Percentiles rank a stretch among this genome's conserved stretches.
phyloP scores from a whole-genome alignment of 805 yeast species.

The Yarrowia phangngaensis region DNA sequence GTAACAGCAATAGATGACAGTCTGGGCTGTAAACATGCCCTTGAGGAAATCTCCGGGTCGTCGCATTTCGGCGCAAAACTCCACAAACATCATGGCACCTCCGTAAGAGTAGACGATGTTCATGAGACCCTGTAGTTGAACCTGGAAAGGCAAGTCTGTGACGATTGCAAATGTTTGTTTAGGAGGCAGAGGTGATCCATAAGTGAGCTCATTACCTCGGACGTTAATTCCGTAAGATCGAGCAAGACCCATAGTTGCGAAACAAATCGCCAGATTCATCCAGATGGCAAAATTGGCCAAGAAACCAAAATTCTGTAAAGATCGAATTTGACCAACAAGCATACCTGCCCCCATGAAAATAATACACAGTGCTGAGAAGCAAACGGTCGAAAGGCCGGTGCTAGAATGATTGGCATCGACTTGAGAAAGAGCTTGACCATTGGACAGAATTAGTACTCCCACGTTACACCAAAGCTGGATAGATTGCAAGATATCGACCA shows the following conservation, averaged over 20 bases:
- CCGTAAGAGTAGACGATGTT: conserved; percentile 51
- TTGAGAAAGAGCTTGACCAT: conserved; percentile 47
- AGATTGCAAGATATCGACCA: conserved; percentile 43
- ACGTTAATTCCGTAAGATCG: conserved; percentile 39
- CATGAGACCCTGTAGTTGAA: conserved; percentile 43
- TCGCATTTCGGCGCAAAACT: conserved; percentile 49
- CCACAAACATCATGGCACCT: conserved; percentile 50
- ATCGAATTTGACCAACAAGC: conserved; percentile 44
- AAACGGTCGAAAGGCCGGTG: conserved; percentile 33
- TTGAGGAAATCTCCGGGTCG: conserved; percentile 50
- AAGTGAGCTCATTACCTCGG: conserved; percentile 29
- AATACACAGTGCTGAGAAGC: conserved; percentile 44
- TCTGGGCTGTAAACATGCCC: conserved; percentile 46
- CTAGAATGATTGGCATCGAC: conserved; percentile 31
- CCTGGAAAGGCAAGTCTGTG: conserved; percentile 30
- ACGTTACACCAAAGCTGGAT: conserved; percentile 46
- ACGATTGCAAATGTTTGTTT: conserved; percentile 25
- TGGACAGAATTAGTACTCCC: conserved; percentile 43
- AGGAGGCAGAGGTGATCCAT: conserved; percentile 30
- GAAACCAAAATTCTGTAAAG: conserved; percentile 43
- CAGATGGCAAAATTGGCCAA: conserved; percentile 48
- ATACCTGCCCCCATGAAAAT: conserved; percentile 47
- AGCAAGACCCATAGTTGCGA: conserved; percentile 47
- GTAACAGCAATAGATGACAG: conserved; percentile 43
- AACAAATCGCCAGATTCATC: conserved; percentile 46